A percentile compares a stretch with the other conserved stretches of the same genome.
Evolutionary conservation across 1,139 yeast genomes (phyloP).

Genomic region (Kluyveromyces marxianus): DNA sequence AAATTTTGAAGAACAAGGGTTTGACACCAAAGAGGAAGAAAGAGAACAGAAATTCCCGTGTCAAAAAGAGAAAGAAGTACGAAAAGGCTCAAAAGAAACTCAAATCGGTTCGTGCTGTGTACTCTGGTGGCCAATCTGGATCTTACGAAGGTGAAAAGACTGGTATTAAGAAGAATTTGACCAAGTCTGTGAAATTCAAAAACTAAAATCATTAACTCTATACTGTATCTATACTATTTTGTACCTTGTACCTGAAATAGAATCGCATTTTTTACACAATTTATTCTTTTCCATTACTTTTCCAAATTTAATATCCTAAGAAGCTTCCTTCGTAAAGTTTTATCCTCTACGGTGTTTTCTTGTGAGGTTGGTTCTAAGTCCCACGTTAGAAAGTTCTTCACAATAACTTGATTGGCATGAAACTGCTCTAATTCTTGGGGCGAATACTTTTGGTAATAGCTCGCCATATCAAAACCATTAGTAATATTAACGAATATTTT

Average conservation of each 20-base stretch:
- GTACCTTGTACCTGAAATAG: slow-evolving; percentile 3
- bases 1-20: slow-evolving; percentile 91
- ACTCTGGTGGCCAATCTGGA: slow-evolving; percentile 62
- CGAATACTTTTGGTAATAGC: slow-evolving; percentile 15
- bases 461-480: slow-evolving; percentile 17
- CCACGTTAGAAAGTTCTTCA: slow-evolving; percentile 30
- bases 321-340: neutral
- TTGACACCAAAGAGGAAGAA: slow-evolving; percentile 87
- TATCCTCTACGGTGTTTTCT: neutral
- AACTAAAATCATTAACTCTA: neutral
- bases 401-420: slow-evolving; percentile 20
- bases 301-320: neutral
- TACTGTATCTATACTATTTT: neutral
- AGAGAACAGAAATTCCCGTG: slow-evolving; percentile 92
- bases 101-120: slow-evolving; percentile 82
- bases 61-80: slow-evolving; percentile 96
- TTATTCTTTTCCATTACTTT: slow-evolving; percentile 1
- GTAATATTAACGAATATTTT: slow-evolving; percentile 16
- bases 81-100: slow-evolving; percentile 93
- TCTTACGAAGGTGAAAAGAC: slow-evolving; percentile 93
- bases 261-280: slow-evolving; percentile 4
- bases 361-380: slow-evolving; percentile 21
- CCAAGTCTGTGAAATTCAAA: slow-evolving; percentile 73
- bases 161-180: slow-evolving; percentile 90
- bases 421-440: slow-evolving; percentile 17